Evolutionary conservation across 1,284 basidiomycete genomes (phyloP), one percentile per base, ranked within the genome.

Genomic region (Ustilago hordei): DNA sequence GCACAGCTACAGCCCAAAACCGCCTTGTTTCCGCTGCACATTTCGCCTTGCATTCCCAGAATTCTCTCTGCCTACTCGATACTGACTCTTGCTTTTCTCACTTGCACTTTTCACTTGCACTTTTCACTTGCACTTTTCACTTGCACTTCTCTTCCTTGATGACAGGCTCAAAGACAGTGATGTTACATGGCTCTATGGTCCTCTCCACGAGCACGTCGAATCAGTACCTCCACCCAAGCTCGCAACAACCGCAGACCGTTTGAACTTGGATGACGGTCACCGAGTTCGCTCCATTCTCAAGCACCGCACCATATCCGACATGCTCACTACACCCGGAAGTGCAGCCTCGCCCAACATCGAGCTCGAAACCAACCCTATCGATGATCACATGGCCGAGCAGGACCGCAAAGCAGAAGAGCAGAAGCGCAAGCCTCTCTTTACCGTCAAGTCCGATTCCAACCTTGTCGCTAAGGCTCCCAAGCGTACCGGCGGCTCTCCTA

Each of bases 151-250:
- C 31, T 15, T 43, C 28, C 28, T 36, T 43, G 31, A 31, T 31
- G 9, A 62, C 88, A 99, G 96, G 96, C 91, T 99, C 81, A 99
- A 99, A 87, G 97, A 99, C 87, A 95, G 94, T 32, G 96, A 99
- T 86, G 96, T 99, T 35, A 99, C 97, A 12, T 99, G 97, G 96
- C 90, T 99, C 2, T 99, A 99, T 84, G 96, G 96, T 0, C 97
- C 97, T 15, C 88, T 99, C 1, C 97, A 99, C 60, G 83, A 84
- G 48, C 81, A 83, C 28, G 77, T 83, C 66, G 93, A 95, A 79
- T 89, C 90, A 3, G 89, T 90, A 7, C 89, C 89, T 1, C 87
- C 89, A 4, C 87, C 89, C 17, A 89, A 87, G 80, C 85, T 88
- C 6, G 86, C 90, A 3, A 87, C 89, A 8, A 86, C 89, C n/a